Evolutionary conservation across 1,284 basidiomycete genomes (phyloP), one percentile per base, ranked within the genome.

Genomic region (Inonotus obliquus): DNA sequence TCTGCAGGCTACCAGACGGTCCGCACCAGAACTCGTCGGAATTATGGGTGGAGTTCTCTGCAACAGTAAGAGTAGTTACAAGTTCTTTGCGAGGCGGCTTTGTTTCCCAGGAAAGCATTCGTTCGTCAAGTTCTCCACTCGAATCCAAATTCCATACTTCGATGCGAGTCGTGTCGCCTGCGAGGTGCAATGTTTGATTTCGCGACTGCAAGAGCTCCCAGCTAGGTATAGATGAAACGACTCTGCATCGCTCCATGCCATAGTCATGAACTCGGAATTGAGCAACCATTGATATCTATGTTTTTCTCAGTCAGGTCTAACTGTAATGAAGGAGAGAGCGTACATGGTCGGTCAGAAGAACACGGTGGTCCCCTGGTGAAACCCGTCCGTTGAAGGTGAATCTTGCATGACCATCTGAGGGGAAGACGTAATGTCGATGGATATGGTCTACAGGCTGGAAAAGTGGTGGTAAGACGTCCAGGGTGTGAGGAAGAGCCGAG

Each of bases 11-110:
- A 5, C 58, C 58, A 1, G 62, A 60, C 19, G 62, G 59, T 10
- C 62, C 62, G 37, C 62, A 63, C 62, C 62, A 63, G 35, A 63
- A 63, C 38, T 63, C 62, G 29, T 60, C 54, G 9, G 62, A 63
- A 45, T 21, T 29, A n/a, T 45, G 53, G 9, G 58, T 60, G 4
- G 62, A 60, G 47, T 63, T 60, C 62, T 56, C 62, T 17, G 19
- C 45, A 10, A 60, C 35, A 25, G 27, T 38, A 17, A 60, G 25
- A 1, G 45, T 51, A 11, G 59, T 37, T 5, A 63, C 52, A 11
- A 57, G 35, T 21, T 57, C n/a, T 7, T 9, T 37, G 23, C 62
- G 62, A 23, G 32, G 19, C n/a, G 62, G 62, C 39, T 57, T 63
- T 41, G 59, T 52, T 14, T 27, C 45, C 59, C 62, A 60, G 37